Percentiles rank a stretch among this genome's conserved stretches.
These are phyloP conservation scores for Sabuloglossum arenarium DNA, from an alignment of 495 filamentous ascomycete species.

Conservation along the genomic window DNA sequence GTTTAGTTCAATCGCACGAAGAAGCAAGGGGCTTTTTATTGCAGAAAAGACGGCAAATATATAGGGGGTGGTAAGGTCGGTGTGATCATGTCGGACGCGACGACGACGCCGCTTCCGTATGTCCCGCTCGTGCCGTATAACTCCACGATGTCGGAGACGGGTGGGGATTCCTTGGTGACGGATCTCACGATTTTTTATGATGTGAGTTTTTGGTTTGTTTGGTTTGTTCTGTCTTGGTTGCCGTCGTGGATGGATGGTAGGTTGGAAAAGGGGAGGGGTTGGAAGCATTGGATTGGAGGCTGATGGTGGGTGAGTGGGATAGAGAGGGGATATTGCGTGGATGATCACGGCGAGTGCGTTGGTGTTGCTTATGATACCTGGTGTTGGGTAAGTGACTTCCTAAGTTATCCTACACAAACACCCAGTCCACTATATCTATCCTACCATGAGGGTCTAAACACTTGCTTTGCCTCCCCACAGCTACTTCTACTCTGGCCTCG, in stretches of 20 bases:
- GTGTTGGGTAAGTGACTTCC: slow-evolving; percentile 43
- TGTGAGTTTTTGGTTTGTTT: slow-evolving; percentile 24
- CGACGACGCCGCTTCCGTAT: background rate
- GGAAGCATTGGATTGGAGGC: too few relatives aligned
- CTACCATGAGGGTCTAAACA: background rate
- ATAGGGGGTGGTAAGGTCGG: too few relatives aligned
- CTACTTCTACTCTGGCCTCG: slow-evolving; percentile 4
- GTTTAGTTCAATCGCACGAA: too few relatives aligned
- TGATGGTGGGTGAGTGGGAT: background rate
- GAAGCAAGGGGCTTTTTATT: too few relatives aligned
- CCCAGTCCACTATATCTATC: background rate
- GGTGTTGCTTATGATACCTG: slow-evolving; percentile 94
- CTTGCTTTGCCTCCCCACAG: slow-evolving; percentile 14
- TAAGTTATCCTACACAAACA: background rate
- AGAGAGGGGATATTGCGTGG: slow-evolving; percentile 86
- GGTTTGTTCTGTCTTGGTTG: slow-evolving; percentile 4
- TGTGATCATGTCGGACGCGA: background rate
- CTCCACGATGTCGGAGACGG: slow-evolving; percentile 33
- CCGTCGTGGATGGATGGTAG: too few relatives aligned
- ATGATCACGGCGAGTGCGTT: slow-evolving; percentile 73
- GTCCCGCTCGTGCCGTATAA: slow-evolving; percentile 34
- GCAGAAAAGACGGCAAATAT: too few relatives aligned
- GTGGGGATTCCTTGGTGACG: slow-evolving; percentile 52
- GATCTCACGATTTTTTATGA: slow-evolving; percentile 71
- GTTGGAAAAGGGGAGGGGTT: too few relatives aligned